phyloP scores from a whole-genome alignment of 495 filamentous ascomycete genomes.

The Trichoderma orchidacearum region DNA sequence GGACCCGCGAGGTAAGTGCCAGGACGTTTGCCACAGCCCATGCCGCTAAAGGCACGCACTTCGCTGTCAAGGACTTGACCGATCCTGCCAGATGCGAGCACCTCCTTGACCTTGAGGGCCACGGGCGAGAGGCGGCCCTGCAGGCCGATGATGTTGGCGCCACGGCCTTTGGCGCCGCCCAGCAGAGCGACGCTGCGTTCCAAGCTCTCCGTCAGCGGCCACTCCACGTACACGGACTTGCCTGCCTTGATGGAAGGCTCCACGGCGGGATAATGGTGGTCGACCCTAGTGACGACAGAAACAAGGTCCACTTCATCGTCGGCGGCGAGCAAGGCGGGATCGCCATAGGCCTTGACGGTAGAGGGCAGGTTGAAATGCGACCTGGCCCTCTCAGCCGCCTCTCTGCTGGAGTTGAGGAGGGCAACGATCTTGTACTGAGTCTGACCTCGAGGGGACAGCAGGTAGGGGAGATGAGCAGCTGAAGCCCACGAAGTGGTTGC shows the following conservation, averaged over 20 bases:
- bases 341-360: conserved; percentile 34
- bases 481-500: conserved; percentile 37
- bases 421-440: conserved; percentile 41
- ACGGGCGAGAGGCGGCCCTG: conserved; percentile 33
- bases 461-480: conserved; percentile 43
- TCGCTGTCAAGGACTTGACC: conserved; percentile 40
- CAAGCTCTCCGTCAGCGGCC: conserved; percentile 32
- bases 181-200: conserved; percentile 27
- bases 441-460: conserved; percentile 22
- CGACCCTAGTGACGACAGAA: conserved; percentile 38
- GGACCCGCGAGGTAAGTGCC: conserved; percentile 21
- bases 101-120: conserved; percentile 25
- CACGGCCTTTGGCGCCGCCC: conserved; percentile 15
- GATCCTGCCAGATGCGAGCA: conserved; percentile 33
- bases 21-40: conserved; percentile 15
- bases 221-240: conserved; percentile 46
- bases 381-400: conserved; percentile 35
- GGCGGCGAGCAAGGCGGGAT: conserved; percentile 29
- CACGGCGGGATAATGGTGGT: conserved; percentile 30
- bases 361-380: conserved; percentile 26
- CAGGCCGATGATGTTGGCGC: conserved; percentile 37
- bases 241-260: conserved; percentile 35
- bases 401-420: conserved; percentile 42
- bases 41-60: conserved; percentile 23
- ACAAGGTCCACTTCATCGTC: conserved; percentile 43